Base-by-base conservation (phyloP, 2,329 filamentous ascomycete species). In the Penicillium freii region DNA sequence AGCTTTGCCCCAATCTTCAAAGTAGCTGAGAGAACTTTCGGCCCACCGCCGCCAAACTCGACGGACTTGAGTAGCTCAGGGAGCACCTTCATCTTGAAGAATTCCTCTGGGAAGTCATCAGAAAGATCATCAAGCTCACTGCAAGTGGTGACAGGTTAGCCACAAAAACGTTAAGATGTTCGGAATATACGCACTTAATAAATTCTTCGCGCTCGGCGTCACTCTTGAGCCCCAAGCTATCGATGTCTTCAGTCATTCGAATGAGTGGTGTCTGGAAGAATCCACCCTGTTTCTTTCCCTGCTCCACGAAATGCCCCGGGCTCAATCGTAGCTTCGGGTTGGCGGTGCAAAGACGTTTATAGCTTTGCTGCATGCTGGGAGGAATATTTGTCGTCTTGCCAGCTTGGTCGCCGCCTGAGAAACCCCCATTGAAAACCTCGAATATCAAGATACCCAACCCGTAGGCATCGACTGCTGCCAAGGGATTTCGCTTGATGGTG, bases 11-110 rank as follows among this genome's bases (percentile, higher is more conserved):
- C 87, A 66, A 99, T 97, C 70, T 96, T 96, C 80, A 97, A 86
- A 40, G 96, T 90, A 1, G 96, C 87, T 1, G 82, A 79, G 58
- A 99, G 90, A 0, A 96, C 92, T 70, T 96, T 95, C 0, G 93
- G 90, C 0, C 94, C 94, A 29, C 94, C 94, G 11, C 93, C 94
- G 8, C 94, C 94, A 73, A 97, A 99, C 69, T 99, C 94, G n/a
- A 97, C 92, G 0, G 92, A 96, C 71, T 97, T 99, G n/a, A 99
- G 82, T 31, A 99, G 80, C 71, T 99, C 94, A 0, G 94, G 94
- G 9, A 99, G 81, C 4, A 99, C 87, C 70, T 97, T 99, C 83
- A 96, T 90, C 72, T 95, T 96, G 81, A 97, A 96, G 74, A 96
- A 99, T 58, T 97, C 94, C 70, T 97, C 93, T 0, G 94, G 94